Evolutionary conservation across 208 protist genomes (phyloP), one percentile per base, ranked within the genome.

Genomic region (Trypanosoma vivax): DNA sequence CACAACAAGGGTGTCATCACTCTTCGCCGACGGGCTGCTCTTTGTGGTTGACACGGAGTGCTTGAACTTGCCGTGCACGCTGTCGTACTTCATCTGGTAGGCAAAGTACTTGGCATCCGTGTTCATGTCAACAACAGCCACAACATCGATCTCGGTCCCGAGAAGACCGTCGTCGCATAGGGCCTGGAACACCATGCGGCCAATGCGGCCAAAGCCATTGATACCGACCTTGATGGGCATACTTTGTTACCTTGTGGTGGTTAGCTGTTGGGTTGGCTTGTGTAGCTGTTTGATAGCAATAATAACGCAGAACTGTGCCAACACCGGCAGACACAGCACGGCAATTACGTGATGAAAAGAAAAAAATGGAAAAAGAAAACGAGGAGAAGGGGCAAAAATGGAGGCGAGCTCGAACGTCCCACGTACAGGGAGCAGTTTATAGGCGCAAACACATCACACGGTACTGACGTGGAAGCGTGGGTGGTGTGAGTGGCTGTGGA

Each of bases 121-220:
- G 83, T 97, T 98, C 64, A 96, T 96, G 62, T 99, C 97, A 60
- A 98, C 98, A 50, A 99, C 88, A 39, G 88, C 90, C 27, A 98
- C 93, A 48, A 97, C 82, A 55, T 96, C 64, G 53, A 96, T 80
- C 37, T 94, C 68, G 6, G 60, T 85, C 38, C 73, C 77, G 41
- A 86, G 72, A 11, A 83, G 74, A 18, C 75, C 65, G 43, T 80
- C 73, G 29, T 84, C 78, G 35, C 78, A 69, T 14, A 91, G 64
- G 39, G 90, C 72, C 61, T 97, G 89, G 58, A 97, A 80, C n/a
- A 99, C 97, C 50, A 99, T 79, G 62, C 97, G 86, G 52, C 97
- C 98, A 70, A 99, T 99, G 60, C 98, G 85, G 69, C 98, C 98
- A 65, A 99, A 99, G 52, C 97, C 97, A 76, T 99, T 99, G 76